Conservation (phyloP, 2,329 filamentous ascomycete species). For the Seiridium unicorne region DNA sequence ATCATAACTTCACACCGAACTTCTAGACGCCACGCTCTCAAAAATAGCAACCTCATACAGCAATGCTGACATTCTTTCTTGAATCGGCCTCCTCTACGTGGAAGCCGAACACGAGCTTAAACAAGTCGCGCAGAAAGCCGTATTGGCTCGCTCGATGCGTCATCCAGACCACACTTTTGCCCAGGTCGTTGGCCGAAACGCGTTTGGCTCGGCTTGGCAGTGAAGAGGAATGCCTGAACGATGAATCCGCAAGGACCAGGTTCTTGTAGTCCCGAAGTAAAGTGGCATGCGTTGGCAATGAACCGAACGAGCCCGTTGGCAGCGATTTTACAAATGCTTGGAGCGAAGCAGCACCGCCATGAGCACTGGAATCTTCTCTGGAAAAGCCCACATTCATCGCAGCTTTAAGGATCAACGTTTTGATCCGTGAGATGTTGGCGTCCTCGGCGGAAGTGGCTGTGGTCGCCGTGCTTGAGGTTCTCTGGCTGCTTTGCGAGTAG, state of each 20-base stretch:
- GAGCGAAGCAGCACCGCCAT: constrained; percentile 52
- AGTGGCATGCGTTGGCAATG: constrained; percentile 64
- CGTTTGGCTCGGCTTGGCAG: constrained; percentile 58
- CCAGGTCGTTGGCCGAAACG: constrained; percentile 71
- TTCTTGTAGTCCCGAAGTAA: constrained; percentile 80
- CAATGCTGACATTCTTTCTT: constrained; percentile 63
- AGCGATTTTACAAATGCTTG: constrained; percentile 75
- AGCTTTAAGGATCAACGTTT: constrained; percentile 77
- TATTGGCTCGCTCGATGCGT: constrained; percentile 68
- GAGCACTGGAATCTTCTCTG: constrained; percentile 51
- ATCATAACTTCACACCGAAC: not conserved
- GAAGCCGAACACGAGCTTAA: constrained; percentile 81
- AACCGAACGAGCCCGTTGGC: constrained; percentile 76
- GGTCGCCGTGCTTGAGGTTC: constrained; percentile 70
- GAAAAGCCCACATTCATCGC: constrained; percentile 82
- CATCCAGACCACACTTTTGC: constrained; percentile 77
- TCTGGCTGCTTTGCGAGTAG: constrained; percentile 69
- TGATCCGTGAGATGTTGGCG: constrained; percentile 72
- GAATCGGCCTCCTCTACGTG: constrained; percentile 73
- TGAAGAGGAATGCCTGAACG: constrained; percentile 54
- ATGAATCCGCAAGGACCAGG: constrained; percentile 71
- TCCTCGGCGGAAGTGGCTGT: constrained; percentile 70
- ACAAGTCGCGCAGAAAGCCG: constrained; percentile 78
- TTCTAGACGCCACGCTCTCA: not conserved
- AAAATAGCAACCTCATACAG: constrained; percentile 35